Percentiles rank a stretch among this genome's conserved stretches.
phyloP scores from a whole-genome alignment of 352 stramenopile genomes.

The Globisporangium viniferum region DNA sequence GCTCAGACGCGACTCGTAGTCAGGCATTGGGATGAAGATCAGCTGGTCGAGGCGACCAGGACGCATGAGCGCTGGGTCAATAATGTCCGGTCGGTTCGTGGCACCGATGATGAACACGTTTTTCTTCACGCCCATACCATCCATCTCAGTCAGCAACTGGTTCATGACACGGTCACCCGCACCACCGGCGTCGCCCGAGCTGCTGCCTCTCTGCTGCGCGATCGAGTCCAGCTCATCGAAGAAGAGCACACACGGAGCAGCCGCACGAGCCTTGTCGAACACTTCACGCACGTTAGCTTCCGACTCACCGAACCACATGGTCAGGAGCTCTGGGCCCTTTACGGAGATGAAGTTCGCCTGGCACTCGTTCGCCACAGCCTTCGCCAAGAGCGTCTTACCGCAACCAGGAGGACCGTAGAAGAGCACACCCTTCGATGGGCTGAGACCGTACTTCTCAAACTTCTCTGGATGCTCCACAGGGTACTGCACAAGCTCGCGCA shows the following conservation, averaged over 20 bases:
- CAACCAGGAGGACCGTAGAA: slow-evolving; percentile 99
- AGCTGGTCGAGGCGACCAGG: slow-evolving; percentile 94
- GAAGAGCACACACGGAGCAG: slow-evolving; percentile 98
- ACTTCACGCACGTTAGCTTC: slow-evolving; percentile 99
- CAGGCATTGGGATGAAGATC: slow-evolving; percentile 96
- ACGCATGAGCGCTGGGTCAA: slow-evolving; percentile 97
- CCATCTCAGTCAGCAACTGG: slow-evolving; percentile 99
- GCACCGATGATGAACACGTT: slow-evolving; percentile 99
- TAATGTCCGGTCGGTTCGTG: slow-evolving; percentile 96
- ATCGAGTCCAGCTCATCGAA: slow-evolving; percentile 99
- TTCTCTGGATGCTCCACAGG: slow-evolving; percentile 99
- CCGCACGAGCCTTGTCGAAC: slow-evolving; percentile 98
- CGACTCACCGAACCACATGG: slow-evolving; percentile 99
- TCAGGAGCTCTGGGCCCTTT: slow-evolving; percentile 99
- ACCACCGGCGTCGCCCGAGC: slow-evolving; percentile 93
- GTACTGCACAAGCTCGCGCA: slow-evolving; percentile 99
- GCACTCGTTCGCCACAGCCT: slow-evolving; percentile 99
- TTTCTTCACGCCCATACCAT: slow-evolving; percentile 98
- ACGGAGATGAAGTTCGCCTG: slow-evolving; percentile 99
- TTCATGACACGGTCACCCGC: slow-evolving; percentile 99
- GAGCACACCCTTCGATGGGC: slow-evolving; percentile 96
- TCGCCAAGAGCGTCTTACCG: slow-evolving; percentile 99
- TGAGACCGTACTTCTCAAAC: slow-evolving; percentile 97
- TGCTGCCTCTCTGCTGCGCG: slow-evolving; percentile 95
- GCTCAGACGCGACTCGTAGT: slow-evolving; percentile 94